phyloP scores from a whole-genome alignment of 768 basidiomycete genomes.

The Holtermannia corniformis region DNA sequence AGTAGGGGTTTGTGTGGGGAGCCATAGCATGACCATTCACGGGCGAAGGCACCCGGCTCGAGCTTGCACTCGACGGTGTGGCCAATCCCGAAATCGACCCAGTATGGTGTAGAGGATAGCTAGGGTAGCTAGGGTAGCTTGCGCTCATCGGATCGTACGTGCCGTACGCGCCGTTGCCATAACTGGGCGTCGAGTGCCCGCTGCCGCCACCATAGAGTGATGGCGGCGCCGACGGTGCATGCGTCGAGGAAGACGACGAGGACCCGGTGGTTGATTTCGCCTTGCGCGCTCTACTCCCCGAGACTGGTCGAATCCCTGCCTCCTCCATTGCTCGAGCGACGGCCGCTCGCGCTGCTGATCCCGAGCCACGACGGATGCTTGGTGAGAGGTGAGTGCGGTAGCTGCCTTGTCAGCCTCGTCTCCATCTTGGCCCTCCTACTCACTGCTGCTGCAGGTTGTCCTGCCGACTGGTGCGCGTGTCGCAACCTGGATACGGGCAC shows the following conservation, averaged over 20 bases:
- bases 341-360: conserved; percentile 29
- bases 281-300: conserved; percentile 24
- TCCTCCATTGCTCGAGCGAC: conserved; percentile 36
- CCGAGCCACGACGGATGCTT: conserved; percentile 28
- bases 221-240: conserved; percentile 16
- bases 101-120: conserved; percentile 10
- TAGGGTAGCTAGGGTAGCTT: conserved; percentile 18
- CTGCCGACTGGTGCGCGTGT: conserved; percentile 78
- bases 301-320: conserved; percentile 30
- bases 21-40: conserved; percentile 24
- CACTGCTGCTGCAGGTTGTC: conserved; percentile 69
- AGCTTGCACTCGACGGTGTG: conserved; percentile 18
- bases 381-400: conserved; percentile 37
- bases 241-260: conserved; percentile 22
- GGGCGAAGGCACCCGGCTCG: conserved; percentile 31
- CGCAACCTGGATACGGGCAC: conserved; percentile 91
- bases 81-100: conserved; percentile 7
- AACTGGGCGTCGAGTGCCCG: conserved; percentile 12
- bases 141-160: conserved; percentile 23
- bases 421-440: no score
- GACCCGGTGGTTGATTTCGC: conserved; percentile 29
- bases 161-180: conserved; percentile 19
- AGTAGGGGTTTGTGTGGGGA: conserved; percentile 17
- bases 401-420: conserved; percentile 11
- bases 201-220: conserved; percentile 32